These are phyloP conservation scores for Geranium rotundifolium DNA, from an alignment of 345 rosid species.

Conservation along the genomic window DNA sequence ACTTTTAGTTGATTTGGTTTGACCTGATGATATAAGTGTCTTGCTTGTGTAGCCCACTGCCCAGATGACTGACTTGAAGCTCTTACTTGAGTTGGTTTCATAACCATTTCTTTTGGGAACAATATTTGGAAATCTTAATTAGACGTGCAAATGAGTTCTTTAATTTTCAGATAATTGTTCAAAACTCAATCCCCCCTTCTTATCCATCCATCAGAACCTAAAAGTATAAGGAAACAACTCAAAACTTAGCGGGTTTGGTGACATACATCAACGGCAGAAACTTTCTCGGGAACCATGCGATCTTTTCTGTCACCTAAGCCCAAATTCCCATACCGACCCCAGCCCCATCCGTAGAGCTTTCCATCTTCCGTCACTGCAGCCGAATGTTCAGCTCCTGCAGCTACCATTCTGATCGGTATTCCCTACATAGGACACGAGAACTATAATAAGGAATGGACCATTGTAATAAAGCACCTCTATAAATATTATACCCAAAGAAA, in stretches of 20 bases:
- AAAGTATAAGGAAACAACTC: background rate
- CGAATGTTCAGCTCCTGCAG: constrained; percentile 97
- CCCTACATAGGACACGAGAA: constrained; percentile 39
- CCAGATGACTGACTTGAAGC: too few species aligned
- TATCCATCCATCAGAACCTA: background rate
- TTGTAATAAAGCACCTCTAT: background rate
- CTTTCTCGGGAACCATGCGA: constrained; percentile 81
- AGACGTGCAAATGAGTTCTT: too few species aligned
- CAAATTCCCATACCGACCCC: constrained; percentile 96
- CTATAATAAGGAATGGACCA: constrained; percentile 5
- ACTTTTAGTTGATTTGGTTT: too few species aligned
- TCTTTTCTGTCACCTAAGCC: constrained; percentile 93
- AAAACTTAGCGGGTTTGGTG: constrained; percentile 9
- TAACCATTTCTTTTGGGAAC: too few species aligned
- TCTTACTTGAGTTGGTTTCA: too few species aligned
- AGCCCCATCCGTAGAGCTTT: constrained; percentile 96
- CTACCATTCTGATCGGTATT: constrained; percentile 67
- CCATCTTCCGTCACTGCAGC: constrained; percentile 91
- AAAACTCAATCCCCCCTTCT: too few species aligned
- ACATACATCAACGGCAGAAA: constrained; percentile 51
- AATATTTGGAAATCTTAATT: too few species aligned
- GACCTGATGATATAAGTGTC: too few species aligned
- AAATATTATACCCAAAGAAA: background rate
- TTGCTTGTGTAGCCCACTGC: too few species aligned
- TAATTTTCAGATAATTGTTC: too few species aligned